Evolutionary conservation across 805 yeast species (phyloP), one percentile per base, ranked within the genome.

Genomic region (Ogataea glucozyma): DNA sequence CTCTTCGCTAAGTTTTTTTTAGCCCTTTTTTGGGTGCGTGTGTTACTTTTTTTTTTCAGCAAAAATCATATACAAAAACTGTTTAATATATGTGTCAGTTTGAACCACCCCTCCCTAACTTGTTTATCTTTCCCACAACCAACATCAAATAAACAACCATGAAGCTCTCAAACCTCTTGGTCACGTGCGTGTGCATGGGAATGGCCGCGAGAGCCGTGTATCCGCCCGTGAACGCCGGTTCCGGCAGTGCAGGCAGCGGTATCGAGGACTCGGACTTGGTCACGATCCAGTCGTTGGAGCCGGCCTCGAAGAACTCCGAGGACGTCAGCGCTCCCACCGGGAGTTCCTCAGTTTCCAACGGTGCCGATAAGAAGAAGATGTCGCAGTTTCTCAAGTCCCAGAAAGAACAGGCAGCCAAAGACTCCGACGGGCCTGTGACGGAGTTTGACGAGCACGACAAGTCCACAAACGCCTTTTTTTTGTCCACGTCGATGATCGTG

Each of bases 401-500:
- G 36, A 40, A 52, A 24, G 43, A 40, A 17, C 46, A 46, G 37
- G 47, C 51, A 13, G 42, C 41, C 9, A 36, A 48, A 26, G 53
- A 48, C 14, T 32, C 48, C 4, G 40, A 36, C 12, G 51, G 45
- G 8, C 37, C 38, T 18, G 48, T 37, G 12, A 31, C 31, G 8
- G 52, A 46, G 22, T 37, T 27, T 18, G 47, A 46, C n/a, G 34
- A 29, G 8, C 41, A 36, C 3, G 45, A 46, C 4, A 46, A 45
- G 41, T 56, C 62, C 10, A 65, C 64, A 38, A 66, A 77, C 51
- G 76, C 95, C 3, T 84, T 93, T 53, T 55, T 86, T 46, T 79
- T 91, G 83, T 79, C 98, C 1, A 69, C 83, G 24, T 78, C 91
- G 12, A 93, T 93, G 99, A 93, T 93, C 58, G 69, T 87, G 23